A percentile compares a stretch with the other conserved stretches of the same genome.
These are phyloP conservation scores for Lophiotrema nucula DNA, from an alignment of 495 filamentous ascomycete genomes.

Conservation along the genomic window DNA sequence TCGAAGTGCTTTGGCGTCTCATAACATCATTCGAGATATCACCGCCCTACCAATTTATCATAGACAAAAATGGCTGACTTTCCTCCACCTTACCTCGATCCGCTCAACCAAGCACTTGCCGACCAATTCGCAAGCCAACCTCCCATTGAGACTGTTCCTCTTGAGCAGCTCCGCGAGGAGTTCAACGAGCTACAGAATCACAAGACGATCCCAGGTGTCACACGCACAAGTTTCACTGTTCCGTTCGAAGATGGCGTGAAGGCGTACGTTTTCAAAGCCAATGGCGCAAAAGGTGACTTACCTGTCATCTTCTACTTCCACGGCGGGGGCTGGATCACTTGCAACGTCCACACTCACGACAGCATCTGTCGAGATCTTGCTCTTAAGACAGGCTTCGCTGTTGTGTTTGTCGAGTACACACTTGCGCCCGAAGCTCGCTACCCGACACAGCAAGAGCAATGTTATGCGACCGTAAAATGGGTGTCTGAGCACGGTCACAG, in stretches of 20 bases:
- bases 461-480: conserved; percentile 34
- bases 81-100: conserved; percentile 33
- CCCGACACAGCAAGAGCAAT: conserved; percentile 37
- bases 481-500: conserved; percentile 26
- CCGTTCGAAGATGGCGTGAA: conserved; percentile 12
- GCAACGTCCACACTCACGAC: conserved; percentile 24
- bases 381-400: conserved; percentile 27
- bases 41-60: not conserved
- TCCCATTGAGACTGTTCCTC: conserved; percentile 20
- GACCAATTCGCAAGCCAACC: conserved; percentile 3
- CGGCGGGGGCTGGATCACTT: conserved; percentile 32
- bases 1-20: not conserved
- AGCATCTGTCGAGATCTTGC: conserved; percentile 28
- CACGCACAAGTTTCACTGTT: conserved; percentile 11
- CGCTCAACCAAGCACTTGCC: conserved; percentile 29
- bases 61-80: not conserved
- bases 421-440: conserved; percentile 37
- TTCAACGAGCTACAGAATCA: conserved; percentile 26
- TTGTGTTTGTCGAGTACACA: conserved; percentile 40
- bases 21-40: not conserved
- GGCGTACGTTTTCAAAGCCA: conserved; percentile 22
- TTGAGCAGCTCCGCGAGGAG: conserved; percentile 24
- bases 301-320: conserved; percentile 32
- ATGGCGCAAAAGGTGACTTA: not conserved
- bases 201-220: conserved; percentile 14